Conservation (phyloP, 805 yeast species). For the Starmerella riodocensis region DNA sequence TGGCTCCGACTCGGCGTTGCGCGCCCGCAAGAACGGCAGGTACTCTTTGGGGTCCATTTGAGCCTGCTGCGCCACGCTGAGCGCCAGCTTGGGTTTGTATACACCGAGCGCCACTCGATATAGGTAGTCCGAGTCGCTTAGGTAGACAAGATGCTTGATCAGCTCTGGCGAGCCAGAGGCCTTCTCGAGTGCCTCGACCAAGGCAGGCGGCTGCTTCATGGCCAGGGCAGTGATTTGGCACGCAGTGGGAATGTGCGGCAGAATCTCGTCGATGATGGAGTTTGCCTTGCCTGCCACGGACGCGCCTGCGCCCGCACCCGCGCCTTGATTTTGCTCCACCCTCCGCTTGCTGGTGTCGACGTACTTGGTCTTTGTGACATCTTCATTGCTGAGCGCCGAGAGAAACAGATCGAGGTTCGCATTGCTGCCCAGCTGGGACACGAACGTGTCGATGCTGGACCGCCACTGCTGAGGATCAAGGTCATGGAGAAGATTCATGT, state of each 20-base stretch:
- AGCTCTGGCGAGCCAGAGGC: constrained; percentile 29
- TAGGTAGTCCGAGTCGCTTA: constrained; percentile 74
- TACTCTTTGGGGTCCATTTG: constrained; percentile 98
- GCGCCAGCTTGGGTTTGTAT: constrained; percentile 68
- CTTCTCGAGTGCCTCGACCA: constrained; percentile 56
- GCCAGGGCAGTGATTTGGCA: constrained; percentile 79
- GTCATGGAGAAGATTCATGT: constrained; percentile 79
- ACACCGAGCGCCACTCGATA: constrained; percentile 69
- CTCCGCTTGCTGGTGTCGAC: constrained; percentile 50
- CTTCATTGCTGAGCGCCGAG: constrained; percentile 74
- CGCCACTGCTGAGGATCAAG: constrained; percentile 61
- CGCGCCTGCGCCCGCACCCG: not conserved
- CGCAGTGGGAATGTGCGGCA: constrained; percentile 27
- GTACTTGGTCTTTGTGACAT: constrained; percentile 71
- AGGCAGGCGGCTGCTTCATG: constrained; percentile 77
- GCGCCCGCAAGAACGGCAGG: constrained; percentile 72
- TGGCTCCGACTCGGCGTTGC: constrained; percentile 52
- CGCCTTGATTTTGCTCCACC: not conserved
- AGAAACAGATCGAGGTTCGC: constrained; percentile 78
- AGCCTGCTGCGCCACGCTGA: constrained; percentile 84
- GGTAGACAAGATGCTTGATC: constrained; percentile 74
- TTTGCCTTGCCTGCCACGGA: constrained; percentile 41
- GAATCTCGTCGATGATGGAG: constrained; percentile 57
- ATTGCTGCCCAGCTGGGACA: constrained; percentile 54
- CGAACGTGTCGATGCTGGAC: constrained; percentile 49